phyloP scores from a whole-genome alignment of 768 basidiomycete genomes.

The Rhodosporidiobolus sp. region DNA sequence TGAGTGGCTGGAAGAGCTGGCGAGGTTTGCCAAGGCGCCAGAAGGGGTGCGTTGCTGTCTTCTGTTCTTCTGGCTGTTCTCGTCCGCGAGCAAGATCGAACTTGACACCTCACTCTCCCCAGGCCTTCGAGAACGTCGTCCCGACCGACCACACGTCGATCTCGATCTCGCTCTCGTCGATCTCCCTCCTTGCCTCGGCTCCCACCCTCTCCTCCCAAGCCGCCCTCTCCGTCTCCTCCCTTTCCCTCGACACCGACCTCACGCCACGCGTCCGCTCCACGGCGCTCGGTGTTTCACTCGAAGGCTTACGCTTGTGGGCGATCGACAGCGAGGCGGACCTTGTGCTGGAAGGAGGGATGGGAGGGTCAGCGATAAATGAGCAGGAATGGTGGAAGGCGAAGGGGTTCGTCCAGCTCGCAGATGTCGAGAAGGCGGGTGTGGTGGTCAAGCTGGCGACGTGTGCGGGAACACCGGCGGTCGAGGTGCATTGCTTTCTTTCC shows the following conservation, averaged over 20 bases:
- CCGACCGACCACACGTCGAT: slow-evolving; percentile 81
- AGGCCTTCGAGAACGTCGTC: slow-evolving; percentile 87
- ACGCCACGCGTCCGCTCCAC: slow-evolving; percentile 64
- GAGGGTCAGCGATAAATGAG: too few species aligned
- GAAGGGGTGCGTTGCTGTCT: slow-evolving; percentile 63
- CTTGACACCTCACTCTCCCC: neutral
- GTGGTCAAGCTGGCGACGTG: slow-evolving; percentile 4
- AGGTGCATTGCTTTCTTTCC: slow-evolving; percentile 22
- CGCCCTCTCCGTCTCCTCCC: slow-evolving; percentile 64
- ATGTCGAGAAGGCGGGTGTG: slow-evolving; percentile 26
- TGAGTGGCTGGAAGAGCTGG: slow-evolving; percentile 62
- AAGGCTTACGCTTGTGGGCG: slow-evolving; percentile 2
- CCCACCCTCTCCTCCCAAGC: slow-evolving; percentile 60
- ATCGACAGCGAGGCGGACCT: slow-evolving; percentile 20
- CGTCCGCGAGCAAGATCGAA: neutral
- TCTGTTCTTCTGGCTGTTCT: too few species aligned
- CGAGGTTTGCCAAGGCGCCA: slow-evolving; percentile 69
- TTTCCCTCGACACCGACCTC: slow-evolving; percentile 67
- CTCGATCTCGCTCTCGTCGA: slow-evolving; percentile 63
- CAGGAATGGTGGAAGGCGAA: slow-evolving; percentile 32
- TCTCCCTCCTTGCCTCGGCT: slow-evolving; percentile 63
- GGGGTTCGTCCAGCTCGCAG: slow-evolving; percentile 38
- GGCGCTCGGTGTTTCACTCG: slow-evolving; percentile 53
- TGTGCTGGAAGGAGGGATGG: neutral
- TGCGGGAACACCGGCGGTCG: slow-evolving; percentile 23